Percentiles rank a stretch among this genome's conserved stretches.
Evolutionary conservation across 2,329 filamentous ascomycete genomes (phyloP).

Genomic region (Talaromyces marneffei): DNA sequence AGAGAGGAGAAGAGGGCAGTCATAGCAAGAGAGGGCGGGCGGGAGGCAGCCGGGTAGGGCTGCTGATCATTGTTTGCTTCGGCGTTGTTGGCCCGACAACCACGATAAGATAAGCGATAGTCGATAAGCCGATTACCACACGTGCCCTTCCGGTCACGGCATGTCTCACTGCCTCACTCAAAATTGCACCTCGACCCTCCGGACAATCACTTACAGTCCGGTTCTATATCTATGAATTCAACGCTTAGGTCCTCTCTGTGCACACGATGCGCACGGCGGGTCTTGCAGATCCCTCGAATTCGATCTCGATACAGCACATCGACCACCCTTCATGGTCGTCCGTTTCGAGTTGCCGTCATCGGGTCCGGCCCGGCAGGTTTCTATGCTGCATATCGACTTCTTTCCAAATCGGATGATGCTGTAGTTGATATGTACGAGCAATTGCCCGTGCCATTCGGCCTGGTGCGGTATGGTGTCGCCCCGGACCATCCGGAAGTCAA

Average conservation of each 20-base stretch:
- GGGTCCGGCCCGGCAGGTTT: conserved; percentile 95
- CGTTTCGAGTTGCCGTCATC: conserved; percentile 77
- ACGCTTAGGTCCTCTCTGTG: conserved; percentile 5
- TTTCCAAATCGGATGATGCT: conserved; percentile 66
- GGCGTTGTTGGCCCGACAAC: conserved; percentile 9
- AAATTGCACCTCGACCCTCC: neutral
- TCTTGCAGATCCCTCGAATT: conserved; percentile 6
- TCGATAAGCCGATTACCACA: conserved; percentile 4
- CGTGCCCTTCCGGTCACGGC: conserved; percentile 3
- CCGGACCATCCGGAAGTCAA: conserved; percentile 98
- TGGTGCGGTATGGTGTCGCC: conserved; percentile 92
- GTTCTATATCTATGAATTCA: neutral
- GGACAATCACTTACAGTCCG: neutral
- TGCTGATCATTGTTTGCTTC: conserved; percentile 12
- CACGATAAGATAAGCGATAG: conserved; percentile 8
- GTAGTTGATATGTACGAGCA: conserved; percentile 94
- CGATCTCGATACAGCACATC: conserved; percentile 19
- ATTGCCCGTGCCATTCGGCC: conserved; percentile 82
- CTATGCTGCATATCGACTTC: conserved; percentile 81
- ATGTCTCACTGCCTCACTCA: too few relatives aligned
- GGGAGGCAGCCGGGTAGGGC: neutral
- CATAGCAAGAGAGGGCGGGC: conserved; percentile 21
- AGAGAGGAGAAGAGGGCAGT: too few relatives aligned
- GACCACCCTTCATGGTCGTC: conserved; percentile 36
- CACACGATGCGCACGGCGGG: conserved; percentile 7